A percentile compares a stretch with the other conserved stretches of the same genome.
Evolutionary conservation across 1,139 yeast species (phyloP).

Genomic region (Pichia norvegensis): DNA sequence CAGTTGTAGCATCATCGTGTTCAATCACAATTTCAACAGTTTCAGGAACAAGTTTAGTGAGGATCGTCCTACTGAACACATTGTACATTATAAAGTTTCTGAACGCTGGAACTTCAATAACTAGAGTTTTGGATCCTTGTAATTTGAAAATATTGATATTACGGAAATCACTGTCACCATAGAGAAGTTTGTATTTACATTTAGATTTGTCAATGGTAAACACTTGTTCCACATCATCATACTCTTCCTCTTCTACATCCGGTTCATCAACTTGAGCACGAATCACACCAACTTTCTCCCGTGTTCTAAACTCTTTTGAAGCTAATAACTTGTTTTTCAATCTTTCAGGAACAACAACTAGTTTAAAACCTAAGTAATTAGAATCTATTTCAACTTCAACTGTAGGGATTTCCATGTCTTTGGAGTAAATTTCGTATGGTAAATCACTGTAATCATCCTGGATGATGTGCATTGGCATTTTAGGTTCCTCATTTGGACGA

Average conservation of each 20-base stretch:
- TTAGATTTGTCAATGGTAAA: conserved; percentile 26
- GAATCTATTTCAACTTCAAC: neutral
- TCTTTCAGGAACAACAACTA: conserved; percentile 6
- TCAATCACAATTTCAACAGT: conserved; percentile 5
- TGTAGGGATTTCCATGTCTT: conserved; percentile 9
- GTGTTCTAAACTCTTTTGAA: conserved; percentile 2
- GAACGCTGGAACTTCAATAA: conserved; percentile 14
- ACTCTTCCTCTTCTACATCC: conserved; percentile 27
- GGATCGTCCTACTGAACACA: neutral
- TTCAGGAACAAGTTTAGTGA: neutral
- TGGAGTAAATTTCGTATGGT: conserved; percentile 8
- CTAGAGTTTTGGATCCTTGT: conserved; percentile 15
- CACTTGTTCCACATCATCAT: conserved; percentile 50
- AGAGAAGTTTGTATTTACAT: conserved; percentile 23
- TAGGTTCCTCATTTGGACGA: conserved; percentile 23
- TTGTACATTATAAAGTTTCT: conserved; percentile 6
- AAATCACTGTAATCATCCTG: conserved; percentile 12
- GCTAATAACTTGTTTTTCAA: conserved; percentile 3
- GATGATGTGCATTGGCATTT: conserved; percentile 19
- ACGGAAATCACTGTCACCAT: conserved; percentile 19
- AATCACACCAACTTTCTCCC: conserved; percentile 7
- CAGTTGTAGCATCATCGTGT: neutral
- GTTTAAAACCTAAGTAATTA: neutral
- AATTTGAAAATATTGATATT: conserved; percentile 18
- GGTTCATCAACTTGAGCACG: conserved; percentile 1